Percentiles rank a stretch among this genome's conserved stretches.
phyloP scores from a whole-genome alignment of 2,329 filamentous ascomycete species.

The Graphilbum fragrans region DNA sequence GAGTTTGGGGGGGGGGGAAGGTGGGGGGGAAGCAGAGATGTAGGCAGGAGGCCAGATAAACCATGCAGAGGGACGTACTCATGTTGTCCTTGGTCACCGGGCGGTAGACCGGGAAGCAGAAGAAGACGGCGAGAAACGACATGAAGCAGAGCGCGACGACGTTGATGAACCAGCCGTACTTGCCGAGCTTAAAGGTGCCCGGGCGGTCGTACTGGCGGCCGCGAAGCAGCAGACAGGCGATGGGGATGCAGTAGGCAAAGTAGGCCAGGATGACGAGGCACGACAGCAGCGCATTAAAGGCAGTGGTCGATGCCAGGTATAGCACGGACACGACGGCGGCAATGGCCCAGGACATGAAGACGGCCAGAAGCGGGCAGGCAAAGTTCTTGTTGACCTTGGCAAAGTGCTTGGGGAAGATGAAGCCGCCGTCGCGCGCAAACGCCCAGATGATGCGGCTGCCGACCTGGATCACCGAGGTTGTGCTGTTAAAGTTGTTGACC shows the following conservation, averaged over 20 bases:
- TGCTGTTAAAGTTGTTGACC: not conserved
- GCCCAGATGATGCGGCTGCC: not conserved
- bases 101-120: not conserved
- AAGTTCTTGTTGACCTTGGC: not conserved
- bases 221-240: not conserved
- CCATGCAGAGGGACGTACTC: too few relatives aligned
- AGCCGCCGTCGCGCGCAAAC: not conserved
- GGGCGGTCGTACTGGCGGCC: not conserved
- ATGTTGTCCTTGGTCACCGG: not conserved
- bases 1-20: too few relatives aligned
- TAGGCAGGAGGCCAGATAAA: not conserved
- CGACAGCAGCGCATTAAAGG: not conserved
- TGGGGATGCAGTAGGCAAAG: not conserved
- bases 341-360: not conserved
- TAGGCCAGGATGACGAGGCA: not conserved
- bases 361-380: not conserved
- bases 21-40: not conserved
- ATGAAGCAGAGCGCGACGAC: not conserved
- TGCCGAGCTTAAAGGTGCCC: not conserved
- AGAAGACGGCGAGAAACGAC: not conserved
- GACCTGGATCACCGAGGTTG: not conserved
- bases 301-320: not conserved
- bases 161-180: not conserved
- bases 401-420: not conserved
- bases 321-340: not conserved